A percentile compares a stretch with the other conserved stretches of the same genome.
Conservation (phyloP, 768 basidiomycete species). For the Dendrothele bispora region DNA sequence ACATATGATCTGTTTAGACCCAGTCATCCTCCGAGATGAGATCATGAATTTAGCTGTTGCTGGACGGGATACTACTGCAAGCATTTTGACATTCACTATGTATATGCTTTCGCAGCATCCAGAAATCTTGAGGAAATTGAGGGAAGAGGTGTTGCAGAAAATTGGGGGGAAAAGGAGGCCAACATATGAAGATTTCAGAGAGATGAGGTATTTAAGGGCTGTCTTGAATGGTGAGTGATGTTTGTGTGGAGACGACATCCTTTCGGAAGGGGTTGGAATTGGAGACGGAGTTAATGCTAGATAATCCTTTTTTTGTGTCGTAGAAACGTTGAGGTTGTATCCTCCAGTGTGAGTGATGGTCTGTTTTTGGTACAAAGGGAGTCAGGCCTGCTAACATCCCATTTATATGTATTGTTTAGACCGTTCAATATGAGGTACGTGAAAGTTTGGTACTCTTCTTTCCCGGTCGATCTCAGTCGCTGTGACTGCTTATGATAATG, state of each 20-base stretch:
- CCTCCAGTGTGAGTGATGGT: neutral
- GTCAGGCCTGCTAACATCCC: neutral
- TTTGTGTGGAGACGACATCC: neutral
- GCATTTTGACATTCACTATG: conserved; percentile 31
- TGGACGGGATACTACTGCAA: conserved; percentile 36
- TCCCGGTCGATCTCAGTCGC: no score
- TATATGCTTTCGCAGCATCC: conserved; percentile 37
- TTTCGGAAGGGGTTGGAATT: neutral
- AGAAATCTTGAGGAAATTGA: conserved; percentile 24
- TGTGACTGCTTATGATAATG: no score
- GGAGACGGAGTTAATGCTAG: neutral
- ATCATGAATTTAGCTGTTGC: conserved; percentile 31
- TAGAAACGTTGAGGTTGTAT: no score
- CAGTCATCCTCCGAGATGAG: conserved; percentile 32
- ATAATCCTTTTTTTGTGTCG: neutral
- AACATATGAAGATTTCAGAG: conserved; percentile 31
- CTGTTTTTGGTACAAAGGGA: neutral
- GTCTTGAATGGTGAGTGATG: conserved; percentile 33
- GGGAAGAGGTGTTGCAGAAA: conserved; percentile 31
- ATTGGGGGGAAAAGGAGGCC: conserved; percentile 28
- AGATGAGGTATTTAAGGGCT: conserved; percentile 39
- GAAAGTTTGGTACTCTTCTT: no score
- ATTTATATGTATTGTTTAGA: neutral
- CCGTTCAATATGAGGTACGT: no score
- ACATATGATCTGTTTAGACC: conserved; percentile 11